phyloP scores from a whole-genome alignment of 1,284 basidiomycete species.

The Mycena citricolor region DNA sequence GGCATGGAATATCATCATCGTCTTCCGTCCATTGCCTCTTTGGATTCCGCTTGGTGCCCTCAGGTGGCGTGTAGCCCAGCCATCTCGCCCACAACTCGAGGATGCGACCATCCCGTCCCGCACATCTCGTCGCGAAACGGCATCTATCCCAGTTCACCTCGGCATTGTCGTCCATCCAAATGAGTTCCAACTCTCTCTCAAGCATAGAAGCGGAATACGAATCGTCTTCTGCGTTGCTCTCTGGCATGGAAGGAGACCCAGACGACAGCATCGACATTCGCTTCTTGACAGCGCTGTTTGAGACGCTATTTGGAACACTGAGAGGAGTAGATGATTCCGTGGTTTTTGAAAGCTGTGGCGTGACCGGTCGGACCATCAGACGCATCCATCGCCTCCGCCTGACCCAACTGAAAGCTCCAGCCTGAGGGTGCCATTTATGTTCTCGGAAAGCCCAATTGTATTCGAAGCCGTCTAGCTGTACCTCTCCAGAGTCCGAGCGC shows the following conservation, averaged over 20 bases:
- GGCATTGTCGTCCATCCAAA: conserved; percentile 43
- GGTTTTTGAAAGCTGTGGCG: conserved; percentile 6
- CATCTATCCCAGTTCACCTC: conserved; percentile 64
- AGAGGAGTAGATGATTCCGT: conserved; percentile 8
- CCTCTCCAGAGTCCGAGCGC: conserved; percentile 67
- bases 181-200: conserved; percentile 31
- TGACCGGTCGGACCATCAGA: conserved; percentile 71
- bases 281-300: neutral
- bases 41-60: conserved; percentile 31
- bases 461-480: conserved; percentile 80
- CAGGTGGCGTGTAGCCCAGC: conserved; percentile 40
- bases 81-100: conserved; percentile 72
- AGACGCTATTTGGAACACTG: conserved; percentile 14
- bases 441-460: conserved; percentile 76
- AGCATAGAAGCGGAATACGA: conserved; percentile 18
- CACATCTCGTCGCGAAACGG: conserved; percentile 47
- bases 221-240: conserved; percentile 19
- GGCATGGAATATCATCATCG: conserved; percentile 33
- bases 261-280: conserved; percentile 19
- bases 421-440: conserved; percentile 60
- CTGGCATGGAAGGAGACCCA: conserved; percentile 28
- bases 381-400: conserved; percentile 75
- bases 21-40: conserved; percentile 49
- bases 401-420: conserved; percentile 66
- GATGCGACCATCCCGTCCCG: conserved; percentile 65